Evolutionary conservation across 805 yeast genomes (phyloP), one percentile per base, ranked within the genome.

Genomic region (Kurtzmaniella fragi): DNA sequence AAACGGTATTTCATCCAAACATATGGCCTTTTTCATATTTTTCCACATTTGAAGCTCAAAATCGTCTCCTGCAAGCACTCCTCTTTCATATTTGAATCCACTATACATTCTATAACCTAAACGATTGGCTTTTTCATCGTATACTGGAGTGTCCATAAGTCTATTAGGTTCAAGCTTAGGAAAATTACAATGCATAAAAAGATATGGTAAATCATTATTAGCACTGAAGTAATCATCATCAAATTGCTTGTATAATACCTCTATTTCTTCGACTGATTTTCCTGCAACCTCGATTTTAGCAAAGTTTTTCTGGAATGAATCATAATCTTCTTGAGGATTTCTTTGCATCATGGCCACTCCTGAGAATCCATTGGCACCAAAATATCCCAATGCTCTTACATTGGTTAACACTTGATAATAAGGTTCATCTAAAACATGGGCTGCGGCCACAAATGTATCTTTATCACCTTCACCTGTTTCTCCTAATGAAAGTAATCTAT

Each of bases 321-420:
- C 44, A 46, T 48, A 55, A 43, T 61, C 69, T 12, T 47, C 46
- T 2, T 49, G 48, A 2, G 67, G 61, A 37, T 56, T 55, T 47
- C 54, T 39, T 39, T 53, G 56, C 49, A 72, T 47, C 68, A 62
- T 62, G 14, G 49, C 52, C 37, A 48, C 44, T 2, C 56, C 56
- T 31, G 43, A 42, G 39, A 44, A 51, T 7, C 52, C 53, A 8
- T 57, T 47, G 15, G 58, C 76, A 44, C 42, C 64, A 32, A n/a
- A 4, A 49, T 47, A 33, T 33, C 53, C 45, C 37, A 44, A 23
- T 1, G 59, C 45, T 26, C 37, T 20, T 15, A 52, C 46, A 17
- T 38, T 37, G 5, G 50, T 43, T 17, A 44, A 41, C 8, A 52
- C 52, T 39, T 52, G 56, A 32, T 52, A 52, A 31, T 37, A 47